Conservation (phyloP, 495 filamentous ascomycete species). For the Neurospora intermedia region DNA sequence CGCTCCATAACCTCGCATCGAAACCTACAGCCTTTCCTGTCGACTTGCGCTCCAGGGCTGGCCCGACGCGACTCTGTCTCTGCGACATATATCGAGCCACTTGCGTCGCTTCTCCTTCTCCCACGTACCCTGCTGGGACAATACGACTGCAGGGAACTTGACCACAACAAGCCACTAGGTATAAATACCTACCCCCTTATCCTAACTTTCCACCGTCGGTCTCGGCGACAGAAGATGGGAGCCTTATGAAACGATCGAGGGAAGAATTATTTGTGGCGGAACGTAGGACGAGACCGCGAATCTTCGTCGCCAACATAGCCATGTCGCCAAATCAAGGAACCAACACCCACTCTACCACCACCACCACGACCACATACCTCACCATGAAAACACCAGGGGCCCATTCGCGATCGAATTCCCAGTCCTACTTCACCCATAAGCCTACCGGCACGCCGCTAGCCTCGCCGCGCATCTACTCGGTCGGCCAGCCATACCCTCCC, state of each 20-base stretch:
- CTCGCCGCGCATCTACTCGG: constrained; percentile 32
- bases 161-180: neutral
- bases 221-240: neutral
- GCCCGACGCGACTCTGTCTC: neutral
- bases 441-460: constrained; percentile 30
- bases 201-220: neutral
- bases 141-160: neutral
- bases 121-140: neutral
- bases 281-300: neutral
- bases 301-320: constrained; percentile 6
- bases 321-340: neutral
- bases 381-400: constrained; percentile 39
- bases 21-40: neutral
- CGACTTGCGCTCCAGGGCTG: neutral
- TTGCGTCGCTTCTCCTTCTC: neutral
- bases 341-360: neutral
- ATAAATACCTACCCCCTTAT: neutral
- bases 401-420: constrained; percentile 31
- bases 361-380: constrained; percentile 18
- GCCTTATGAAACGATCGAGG: neutral
- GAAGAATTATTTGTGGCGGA: neutral
- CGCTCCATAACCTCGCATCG: neutral
- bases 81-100: neutral
- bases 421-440: constrained; percentile 26
- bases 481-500: constrained; percentile 33